Evolutionary conservation across 257 asterid species (phyloP).

Genomic region (Gentiana macrophylla): DNA sequence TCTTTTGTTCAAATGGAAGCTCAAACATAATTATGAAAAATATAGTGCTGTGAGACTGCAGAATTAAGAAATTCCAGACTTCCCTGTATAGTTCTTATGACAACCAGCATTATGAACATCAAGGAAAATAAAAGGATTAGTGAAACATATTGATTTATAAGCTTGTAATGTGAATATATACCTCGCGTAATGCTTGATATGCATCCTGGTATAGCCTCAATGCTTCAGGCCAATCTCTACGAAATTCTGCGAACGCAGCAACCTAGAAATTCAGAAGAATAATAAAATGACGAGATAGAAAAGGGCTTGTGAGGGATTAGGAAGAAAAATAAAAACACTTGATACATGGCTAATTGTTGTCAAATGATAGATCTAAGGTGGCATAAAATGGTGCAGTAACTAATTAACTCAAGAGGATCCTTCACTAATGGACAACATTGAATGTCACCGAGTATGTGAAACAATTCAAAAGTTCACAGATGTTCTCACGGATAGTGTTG

Average conservation of each 20-base stretch:
- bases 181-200: conserved; percentile 78
- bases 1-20: too few relatives aligned
- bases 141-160: conserved; percentile 9
- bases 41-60: too few relatives aligned
- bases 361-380: neutral
- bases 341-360: neutral
- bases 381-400: neutral
- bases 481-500: too few relatives aligned
- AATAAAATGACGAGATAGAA: conserved; percentile 27
- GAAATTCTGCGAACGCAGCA: conserved; percentile 95
- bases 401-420: neutral
- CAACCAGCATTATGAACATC: too few relatives aligned
- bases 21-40: too few relatives aligned
- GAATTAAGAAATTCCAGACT: neutral
- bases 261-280: conserved; percentile 64
- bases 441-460: too few relatives aligned
- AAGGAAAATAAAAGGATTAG: neutral
- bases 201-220: conserved; percentile 84
- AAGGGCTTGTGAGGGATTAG: conserved; percentile 13
- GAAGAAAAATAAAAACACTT: conserved; percentile 2
- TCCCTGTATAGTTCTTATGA: neutral
- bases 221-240: conserved; percentile 96
- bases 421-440: neutral
- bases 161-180: conserved; percentile 17
- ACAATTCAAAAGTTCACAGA: too few relatives aligned